phyloP scores from a whole-genome alignment of 169 alveolate genomes.

The Eimeria falciformis region DNA sequence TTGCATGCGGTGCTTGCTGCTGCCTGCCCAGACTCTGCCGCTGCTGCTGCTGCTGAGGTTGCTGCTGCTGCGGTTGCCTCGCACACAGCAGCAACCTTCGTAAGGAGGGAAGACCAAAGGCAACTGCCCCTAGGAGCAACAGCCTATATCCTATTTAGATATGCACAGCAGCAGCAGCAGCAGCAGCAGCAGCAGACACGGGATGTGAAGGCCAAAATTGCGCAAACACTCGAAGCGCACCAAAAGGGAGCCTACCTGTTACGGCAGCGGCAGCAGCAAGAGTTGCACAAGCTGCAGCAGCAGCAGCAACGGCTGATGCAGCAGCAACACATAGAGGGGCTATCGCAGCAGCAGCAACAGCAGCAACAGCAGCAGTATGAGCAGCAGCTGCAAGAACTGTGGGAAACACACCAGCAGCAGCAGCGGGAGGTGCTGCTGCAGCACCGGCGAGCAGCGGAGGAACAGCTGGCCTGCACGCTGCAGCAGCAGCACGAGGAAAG shows the following conservation, averaged over 20 bases:
- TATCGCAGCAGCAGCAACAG: background rate
- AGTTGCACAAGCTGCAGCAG: background rate
- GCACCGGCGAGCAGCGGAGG: background rate
- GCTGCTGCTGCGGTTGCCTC: background rate
- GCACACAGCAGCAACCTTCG: background rate
- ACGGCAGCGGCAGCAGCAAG: background rate
- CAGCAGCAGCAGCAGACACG: conserved; percentile 25
- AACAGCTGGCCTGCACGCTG: background rate
- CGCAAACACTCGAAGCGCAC: background rate
- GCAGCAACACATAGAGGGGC: conserved; percentile 17
- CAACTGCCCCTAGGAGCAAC: background rate
- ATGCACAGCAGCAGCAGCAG: conserved; percentile 42
- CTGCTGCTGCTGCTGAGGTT: conserved; percentile 30
- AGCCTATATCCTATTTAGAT: conserved; percentile 17
- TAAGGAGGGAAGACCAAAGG: background rate
- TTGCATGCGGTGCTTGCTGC: conserved; percentile 30
- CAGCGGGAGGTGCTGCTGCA: conserved; percentile 11
- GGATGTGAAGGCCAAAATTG: background rate
- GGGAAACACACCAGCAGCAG: background rate
- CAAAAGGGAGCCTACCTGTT: background rate
- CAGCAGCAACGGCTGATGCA: background rate
- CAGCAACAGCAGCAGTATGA: background rate
- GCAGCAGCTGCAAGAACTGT: conserved; percentile 36
- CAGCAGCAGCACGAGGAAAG: background rate
- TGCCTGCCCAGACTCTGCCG: background rate